Evolutionary conservation across 2,329 filamentous ascomycete genomes (phyloP).

Genomic region (Xylariomycetidae sp.): DNA sequence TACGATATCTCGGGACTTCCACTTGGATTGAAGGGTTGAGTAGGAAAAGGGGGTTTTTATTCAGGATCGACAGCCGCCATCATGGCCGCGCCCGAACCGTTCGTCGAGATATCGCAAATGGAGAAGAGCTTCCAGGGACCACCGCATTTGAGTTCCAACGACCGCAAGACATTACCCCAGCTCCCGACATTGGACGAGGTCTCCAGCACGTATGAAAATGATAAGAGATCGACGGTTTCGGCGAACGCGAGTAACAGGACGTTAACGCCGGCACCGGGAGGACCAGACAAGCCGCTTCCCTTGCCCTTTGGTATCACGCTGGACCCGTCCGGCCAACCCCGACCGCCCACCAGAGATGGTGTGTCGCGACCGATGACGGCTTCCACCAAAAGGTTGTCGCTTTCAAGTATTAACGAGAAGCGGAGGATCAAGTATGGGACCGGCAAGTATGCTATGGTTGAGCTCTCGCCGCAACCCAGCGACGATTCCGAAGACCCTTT

Average conservation of each 20-base stretch:
- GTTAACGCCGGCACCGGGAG: constrained; percentile 6
- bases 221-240: constrained; percentile 1
- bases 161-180: constrained; percentile 20
- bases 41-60: background rate
- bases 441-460: constrained; percentile 36
- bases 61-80: background rate
- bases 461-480: constrained; percentile 50
- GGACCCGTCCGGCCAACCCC: constrained; percentile 8
- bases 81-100: constrained; percentile 8
- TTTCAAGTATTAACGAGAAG: constrained; percentile 26
- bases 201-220: constrained; percentile 3
- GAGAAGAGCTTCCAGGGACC: constrained; percentile 17
- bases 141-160: constrained; percentile 11
- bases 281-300: constrained; percentile 9
- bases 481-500: constrained; percentile 48
- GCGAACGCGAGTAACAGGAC: constrained; percentile 8
- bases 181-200: constrained; percentile 18
- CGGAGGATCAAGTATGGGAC: constrained; percentile 41
- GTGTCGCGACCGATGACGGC: constrained; percentile 23
- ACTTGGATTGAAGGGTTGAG: too few relatives aligned
- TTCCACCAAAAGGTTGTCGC: constrained; percentile 31
- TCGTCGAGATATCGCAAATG: constrained; percentile 17
- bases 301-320: constrained; percentile 11
- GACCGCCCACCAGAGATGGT: constrained; percentile 18
- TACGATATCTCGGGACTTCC: too few relatives aligned